Evolutionary conservation across 148 eudicot genomes (phyloP).

Genomic region (Simmondsia chinensis): DNA sequence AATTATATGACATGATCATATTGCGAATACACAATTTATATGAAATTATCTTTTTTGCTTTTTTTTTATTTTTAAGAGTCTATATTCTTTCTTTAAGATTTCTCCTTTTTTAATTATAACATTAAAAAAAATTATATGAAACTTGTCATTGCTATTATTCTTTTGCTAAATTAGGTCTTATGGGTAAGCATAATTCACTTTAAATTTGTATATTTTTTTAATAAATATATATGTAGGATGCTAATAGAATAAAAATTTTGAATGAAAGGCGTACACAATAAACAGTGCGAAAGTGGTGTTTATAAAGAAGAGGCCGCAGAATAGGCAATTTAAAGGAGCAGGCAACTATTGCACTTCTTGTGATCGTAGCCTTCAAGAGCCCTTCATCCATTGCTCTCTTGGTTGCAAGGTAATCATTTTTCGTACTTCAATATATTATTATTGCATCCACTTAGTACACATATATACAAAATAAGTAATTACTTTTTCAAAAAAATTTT

Average conservation of each 20-base stretch:
- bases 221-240: too few relatives aligned
- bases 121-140: too few relatives aligned
- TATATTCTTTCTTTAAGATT: too few relatives aligned
- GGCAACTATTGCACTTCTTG: slow-evolving; percentile 95
- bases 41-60: background rate
- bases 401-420: slow-evolving; percentile 75
- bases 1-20: too few relatives aligned
- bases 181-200: background rate
- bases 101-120: too few relatives aligned
- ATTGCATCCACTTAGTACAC: too few relatives aligned
- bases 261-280: slow-evolving; percentile 87
- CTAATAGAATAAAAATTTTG: too few relatives aligned
- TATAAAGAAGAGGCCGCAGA: slow-evolving; percentile 95
- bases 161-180: too few relatives aligned
- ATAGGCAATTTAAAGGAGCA: slow-evolving; percentile 89
- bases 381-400: slow-evolving; percentile 85
- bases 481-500: too few relatives aligned
- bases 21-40: too few relatives aligned
- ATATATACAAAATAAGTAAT: too few relatives aligned
- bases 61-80: background rate
- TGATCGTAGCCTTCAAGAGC: slow-evolving; percentile 94
- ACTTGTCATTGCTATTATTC: too few relatives aligned
- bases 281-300: slow-evolving; percentile 88
- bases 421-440: background rate
- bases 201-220: background rate